These are phyloP conservation scores for Aphanomyces stellatus DNA, from an alignment of 352 stramenopile species.

Conservation along the genomic window DNA sequence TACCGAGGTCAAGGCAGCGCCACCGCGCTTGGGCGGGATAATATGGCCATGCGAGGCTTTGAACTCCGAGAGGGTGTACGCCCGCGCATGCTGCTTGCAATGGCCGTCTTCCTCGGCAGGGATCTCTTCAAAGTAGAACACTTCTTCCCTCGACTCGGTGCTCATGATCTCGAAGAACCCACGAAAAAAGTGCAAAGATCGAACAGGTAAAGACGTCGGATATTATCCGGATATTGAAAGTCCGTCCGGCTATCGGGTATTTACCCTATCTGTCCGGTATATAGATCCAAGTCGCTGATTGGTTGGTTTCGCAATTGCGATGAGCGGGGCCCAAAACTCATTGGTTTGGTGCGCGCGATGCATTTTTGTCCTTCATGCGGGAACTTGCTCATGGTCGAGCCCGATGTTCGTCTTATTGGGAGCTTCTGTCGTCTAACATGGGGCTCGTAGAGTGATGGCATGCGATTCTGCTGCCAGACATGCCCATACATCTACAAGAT, in stretches of 20 bases:
- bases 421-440: no score
- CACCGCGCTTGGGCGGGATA: constrained; percentile 15
- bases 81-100: background rate
- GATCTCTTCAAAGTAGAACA: constrained; percentile 21
- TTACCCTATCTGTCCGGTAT: background rate
- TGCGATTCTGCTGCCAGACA: constrained; percentile 87
- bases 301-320: background rate
- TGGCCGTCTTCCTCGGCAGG: background rate
- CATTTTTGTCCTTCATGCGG: constrained; percentile 87
- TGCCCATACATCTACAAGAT: constrained; percentile 87
- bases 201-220: background rate
- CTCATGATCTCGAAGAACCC: background rate
- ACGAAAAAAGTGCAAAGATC: constrained; percentile 4
- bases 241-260: background rate
- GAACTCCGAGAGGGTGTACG: background rate
- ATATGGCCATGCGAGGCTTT: background rate
- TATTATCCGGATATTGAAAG: background rate
- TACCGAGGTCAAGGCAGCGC: constrained; percentile 5
- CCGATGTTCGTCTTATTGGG: constrained; percentile 59
- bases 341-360: constrained; percentile 34
- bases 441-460: constrained; percentile 73
- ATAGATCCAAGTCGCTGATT: background rate
- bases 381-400: constrained; percentile 86
- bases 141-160: background rate
- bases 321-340: background rate